These are phyloP conservation scores for Vigna reflexopilosa DNA, from an alignment of 306 rosid genomes.

Conservation along the genomic window DNA sequence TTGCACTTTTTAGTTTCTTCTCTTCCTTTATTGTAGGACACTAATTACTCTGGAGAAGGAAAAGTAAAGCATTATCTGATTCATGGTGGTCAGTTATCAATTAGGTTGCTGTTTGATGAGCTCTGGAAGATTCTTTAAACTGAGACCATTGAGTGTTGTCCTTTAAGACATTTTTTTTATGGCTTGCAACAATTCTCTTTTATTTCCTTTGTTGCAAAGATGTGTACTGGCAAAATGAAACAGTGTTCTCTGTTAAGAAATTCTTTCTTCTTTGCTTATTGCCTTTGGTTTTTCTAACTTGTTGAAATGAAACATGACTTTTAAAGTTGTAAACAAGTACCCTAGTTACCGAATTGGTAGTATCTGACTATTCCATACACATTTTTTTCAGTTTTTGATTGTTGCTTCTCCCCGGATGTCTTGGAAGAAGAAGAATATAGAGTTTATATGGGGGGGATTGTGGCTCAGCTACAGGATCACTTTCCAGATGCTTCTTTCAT, in stretches of 20 bases:
- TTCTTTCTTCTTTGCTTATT: neutral
- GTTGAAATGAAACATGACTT: slow-evolving; percentile 4
- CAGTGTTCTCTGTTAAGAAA: neutral
- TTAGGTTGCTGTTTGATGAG: slow-evolving; percentile 15
- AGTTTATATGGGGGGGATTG: slow-evolving; percentile 85
- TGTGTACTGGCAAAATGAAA: slow-evolving; percentile 28
- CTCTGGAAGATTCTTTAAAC: slow-evolving; percentile 20
- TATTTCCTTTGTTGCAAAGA: neutral
- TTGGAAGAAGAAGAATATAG: slow-evolving; percentile 92
- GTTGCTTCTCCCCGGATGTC: slow-evolving; percentile 92
- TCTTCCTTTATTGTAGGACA: slow-evolving; percentile 26
- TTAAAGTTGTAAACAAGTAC: slow-evolving; percentile 7
- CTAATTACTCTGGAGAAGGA: slow-evolving; percentile 11
- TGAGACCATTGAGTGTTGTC: neutral
- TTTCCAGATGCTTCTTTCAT: slow-evolving; percentile 95
- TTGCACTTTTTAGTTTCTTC: slow-evolving; percentile 29
- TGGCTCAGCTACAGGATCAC: slow-evolving; percentile 88
- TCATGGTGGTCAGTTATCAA: slow-evolving; percentile 1
- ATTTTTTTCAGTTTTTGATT: slow-evolving; percentile 80
- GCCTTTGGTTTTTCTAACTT: slow-evolving; percentile 24
- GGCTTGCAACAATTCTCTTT: slow-evolving; percentile 9
- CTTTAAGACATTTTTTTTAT: slow-evolving; percentile 14
- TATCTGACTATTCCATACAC: slow-evolving; percentile 24
- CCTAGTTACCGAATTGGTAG: neutral
- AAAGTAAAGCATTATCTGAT: slow-evolving; percentile 18